These are phyloP conservation scores for Salix suchowensis DNA, from an alignment of 345 rosid genomes.

Conservation along the genomic window DNA sequence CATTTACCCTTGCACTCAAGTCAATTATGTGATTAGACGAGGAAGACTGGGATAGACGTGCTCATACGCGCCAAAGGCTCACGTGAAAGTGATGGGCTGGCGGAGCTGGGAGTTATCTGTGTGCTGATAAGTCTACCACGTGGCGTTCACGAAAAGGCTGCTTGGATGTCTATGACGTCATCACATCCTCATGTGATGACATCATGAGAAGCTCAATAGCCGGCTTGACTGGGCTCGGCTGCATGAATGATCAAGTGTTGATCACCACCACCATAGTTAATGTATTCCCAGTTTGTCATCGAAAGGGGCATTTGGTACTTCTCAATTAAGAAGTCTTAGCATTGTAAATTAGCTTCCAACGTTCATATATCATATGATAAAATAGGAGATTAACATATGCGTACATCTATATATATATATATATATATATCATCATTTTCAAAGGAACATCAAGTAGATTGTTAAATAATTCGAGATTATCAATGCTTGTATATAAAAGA, in stretches of 20 bases:
- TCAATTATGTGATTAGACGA: background rate
- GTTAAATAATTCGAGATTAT: too few species aligned
- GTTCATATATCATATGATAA: too few species aligned
- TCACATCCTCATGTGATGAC: background rate
- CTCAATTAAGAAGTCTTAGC: too few species aligned
- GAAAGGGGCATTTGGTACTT: too few species aligned
- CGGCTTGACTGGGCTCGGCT: background rate
- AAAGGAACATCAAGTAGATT: too few species aligned
- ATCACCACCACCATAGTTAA: background rate
- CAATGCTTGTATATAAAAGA: too few species aligned
- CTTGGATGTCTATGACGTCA: slow-evolving; percentile 5
- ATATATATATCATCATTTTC: too few species aligned
- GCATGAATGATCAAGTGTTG: background rate
- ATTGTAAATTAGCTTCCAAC: too few species aligned
- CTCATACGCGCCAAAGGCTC: background rate
- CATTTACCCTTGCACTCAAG: background rate
- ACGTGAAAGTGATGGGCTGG: background rate
- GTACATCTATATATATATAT: too few species aligned
- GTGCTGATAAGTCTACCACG: slow-evolving; percentile 15
- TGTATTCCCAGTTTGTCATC: too few species aligned
- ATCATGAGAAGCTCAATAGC: background rate
- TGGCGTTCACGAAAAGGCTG: background rate
- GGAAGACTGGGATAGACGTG: background rate
- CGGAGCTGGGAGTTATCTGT: background rate
- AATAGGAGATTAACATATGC: too few species aligned